Evolutionary conservation across 306 rosid genomes (phyloP), one percentile per base, ranked within the genome.

Genomic region (Arachis stenosperma): DNA sequence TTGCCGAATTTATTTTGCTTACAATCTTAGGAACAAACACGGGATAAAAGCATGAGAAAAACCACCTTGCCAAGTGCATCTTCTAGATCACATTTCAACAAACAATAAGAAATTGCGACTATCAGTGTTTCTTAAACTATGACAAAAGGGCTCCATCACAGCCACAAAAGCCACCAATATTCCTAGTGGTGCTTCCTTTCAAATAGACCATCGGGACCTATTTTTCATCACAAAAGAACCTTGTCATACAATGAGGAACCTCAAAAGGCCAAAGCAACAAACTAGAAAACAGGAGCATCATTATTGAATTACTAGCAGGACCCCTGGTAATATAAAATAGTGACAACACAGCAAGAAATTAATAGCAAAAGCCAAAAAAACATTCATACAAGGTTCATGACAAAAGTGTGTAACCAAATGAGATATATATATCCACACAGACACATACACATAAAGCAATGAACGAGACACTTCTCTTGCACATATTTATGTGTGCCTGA

Each of bases 151-250:
- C 75, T 12, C 54, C 71, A 69, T 17, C 68, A 47, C 15, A 29
- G 42, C 73, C 74, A 64, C 37, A 46, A 73, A 29, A 77, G 71
- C 81, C 80, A 69, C 36, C 47, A 52, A 74, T 73, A 9, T 58
- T 69, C 76, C 70, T 84, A 80, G 75, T 80, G 87, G 74, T 67
- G 79, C 61, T 84, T 77, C 14, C 0, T 11, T 74, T 84, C 85
- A 72, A 84, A 84, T 54, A 84, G 81, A 50, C 87, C 87, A 74
- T 84, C 83, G 11, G 87, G 87, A 59, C 87, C 87, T 84, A 81
- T 11, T 33, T 33, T 33, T 65, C 61, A 64, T 54, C 73, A 77
- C 62, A 36, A 59, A 73, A 73, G 43, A 77, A 22, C 56, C 74
- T 69, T 68, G 84, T 72, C 68, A 62, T 61, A 48, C 54, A 68